Percentiles rank a stretch among this genome's conserved stretches.
These are phyloP conservation scores for Boehmeria nivea DNA, from an alignment of 306 rosid genomes.

Conservation along the genomic window DNA sequence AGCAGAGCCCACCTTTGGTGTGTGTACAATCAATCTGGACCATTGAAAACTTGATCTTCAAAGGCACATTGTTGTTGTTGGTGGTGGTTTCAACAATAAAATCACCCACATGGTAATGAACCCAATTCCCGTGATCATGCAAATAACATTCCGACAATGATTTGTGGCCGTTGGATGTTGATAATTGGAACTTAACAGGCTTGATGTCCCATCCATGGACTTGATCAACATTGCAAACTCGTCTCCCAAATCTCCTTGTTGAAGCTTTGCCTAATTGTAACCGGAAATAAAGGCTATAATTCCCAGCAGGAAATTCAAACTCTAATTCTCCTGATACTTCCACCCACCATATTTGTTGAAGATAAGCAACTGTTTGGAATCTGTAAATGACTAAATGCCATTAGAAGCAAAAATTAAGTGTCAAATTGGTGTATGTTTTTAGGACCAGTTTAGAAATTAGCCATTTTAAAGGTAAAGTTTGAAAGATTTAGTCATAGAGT, in stretches of 20 bases:
- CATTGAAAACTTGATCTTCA: constrained; percentile 60
- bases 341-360: constrained; percentile 90
- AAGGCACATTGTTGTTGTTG: constrained; percentile 25
- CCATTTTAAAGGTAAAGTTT: not conserved
- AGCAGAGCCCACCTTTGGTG: constrained; percentile 81
- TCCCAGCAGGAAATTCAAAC: constrained; percentile 65
- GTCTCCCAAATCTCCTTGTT: constrained; percentile 44
- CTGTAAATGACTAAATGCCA: constrained; percentile 26
- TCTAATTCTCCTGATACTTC: constrained; percentile 70
- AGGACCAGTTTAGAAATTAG: too few species aligned
- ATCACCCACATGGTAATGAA: constrained; percentile 58
- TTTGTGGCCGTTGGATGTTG: constrained; percentile 58
- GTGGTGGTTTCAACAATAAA: constrained; percentile 22
- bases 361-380: constrained; percentile 65
- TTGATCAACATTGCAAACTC: constrained; percentile 42
- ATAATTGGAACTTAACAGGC: constrained; percentile 66
- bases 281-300: constrained; percentile 53
- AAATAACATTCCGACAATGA: constrained; percentile 42
- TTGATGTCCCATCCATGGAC: constrained; percentile 87
- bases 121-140: constrained; percentile 48
- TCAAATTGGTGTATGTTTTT: not conserved
- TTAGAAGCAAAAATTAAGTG: not conserved
- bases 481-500: too few species aligned
- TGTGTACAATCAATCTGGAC: constrained; percentile 89
- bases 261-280: constrained; percentile 65